Conservation (phyloP, 108 stramenopile species). For the Cyclostephanos invisitatus region DNA sequence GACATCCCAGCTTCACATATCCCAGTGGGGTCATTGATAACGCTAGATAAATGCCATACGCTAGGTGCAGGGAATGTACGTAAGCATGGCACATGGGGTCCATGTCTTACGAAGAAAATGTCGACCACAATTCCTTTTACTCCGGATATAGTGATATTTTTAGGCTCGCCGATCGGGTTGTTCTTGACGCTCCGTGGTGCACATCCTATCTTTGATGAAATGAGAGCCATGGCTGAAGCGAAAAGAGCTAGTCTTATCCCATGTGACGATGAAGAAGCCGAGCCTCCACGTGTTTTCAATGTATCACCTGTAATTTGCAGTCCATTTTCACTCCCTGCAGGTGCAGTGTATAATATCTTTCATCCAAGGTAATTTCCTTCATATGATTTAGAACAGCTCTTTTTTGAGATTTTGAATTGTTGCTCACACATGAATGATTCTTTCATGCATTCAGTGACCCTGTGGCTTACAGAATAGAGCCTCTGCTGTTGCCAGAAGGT, state of each 20-base stretch:
- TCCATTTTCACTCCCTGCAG: conserved; percentile 74
- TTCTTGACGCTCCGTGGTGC: conserved; percentile 82
- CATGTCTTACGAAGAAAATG: conserved; percentile 60
- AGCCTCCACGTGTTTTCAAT: conserved; percentile 44
- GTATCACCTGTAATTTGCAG: conserved; percentile 51
- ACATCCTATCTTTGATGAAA: conserved; percentile 77
- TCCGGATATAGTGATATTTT: conserved; percentile 70
- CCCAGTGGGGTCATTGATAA: conserved; percentile 12
- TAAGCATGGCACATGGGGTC: conserved; percentile 77
- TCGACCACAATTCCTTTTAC: conserved; percentile 65
- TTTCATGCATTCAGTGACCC: conserved; percentile 54
- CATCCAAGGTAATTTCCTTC: conserved; percentile 49
- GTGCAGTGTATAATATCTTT: conserved; percentile 75
- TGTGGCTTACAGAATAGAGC: conserved; percentile 83
- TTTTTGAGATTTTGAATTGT: not conserved
- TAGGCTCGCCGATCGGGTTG: conserved; percentile 82
- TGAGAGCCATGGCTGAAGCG: conserved; percentile 54
- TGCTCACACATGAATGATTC: not conserved
- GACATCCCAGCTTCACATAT: conserved; percentile 22
- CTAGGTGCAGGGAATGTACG: conserved; percentile 37
- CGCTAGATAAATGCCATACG: conserved; percentile 41
- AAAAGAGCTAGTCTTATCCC: conserved; percentile 47
- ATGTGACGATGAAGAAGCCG: conserved; percentile 48
- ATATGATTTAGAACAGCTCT: not conserved
- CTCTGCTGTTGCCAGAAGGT: conserved; percentile 58